phyloP scores from a whole-genome alignment of 345 rosid genomes.

The Lenwebbia sp. region DNA sequence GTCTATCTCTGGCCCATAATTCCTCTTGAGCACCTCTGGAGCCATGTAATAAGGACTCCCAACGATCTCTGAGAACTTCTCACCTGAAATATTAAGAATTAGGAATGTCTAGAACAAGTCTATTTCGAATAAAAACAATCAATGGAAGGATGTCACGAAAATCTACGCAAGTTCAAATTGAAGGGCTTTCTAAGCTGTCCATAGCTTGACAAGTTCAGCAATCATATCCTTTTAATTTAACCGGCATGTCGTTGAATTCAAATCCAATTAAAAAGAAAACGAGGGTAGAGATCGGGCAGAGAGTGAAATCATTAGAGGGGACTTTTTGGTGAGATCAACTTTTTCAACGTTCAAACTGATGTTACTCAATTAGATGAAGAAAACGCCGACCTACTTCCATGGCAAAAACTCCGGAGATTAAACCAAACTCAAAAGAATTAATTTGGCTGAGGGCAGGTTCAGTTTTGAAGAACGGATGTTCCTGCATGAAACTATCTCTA shows the following conservation, averaged over 20 bases:
- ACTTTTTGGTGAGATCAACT: background rate
- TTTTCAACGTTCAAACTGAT: background rate
- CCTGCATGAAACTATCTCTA: background rate
- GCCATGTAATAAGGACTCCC: slow-evolving; percentile 99
- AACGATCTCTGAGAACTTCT: slow-evolving; percentile 92
- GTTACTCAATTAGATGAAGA: background rate
- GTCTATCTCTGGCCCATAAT: slow-evolving; percentile 96
- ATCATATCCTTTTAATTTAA: background rate
- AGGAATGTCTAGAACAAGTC: background rate
- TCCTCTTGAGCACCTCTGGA: slow-evolving; percentile 96
- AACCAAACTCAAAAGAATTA: background rate
- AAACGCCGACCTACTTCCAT: background rate
- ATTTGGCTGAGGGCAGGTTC: background rate
- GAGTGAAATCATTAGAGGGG: background rate
- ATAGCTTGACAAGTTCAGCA: background rate
- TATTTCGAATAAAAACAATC: background rate
- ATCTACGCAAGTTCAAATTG: background rate
- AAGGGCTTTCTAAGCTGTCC: background rate
- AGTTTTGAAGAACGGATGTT: background rate
- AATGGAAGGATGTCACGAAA: background rate
- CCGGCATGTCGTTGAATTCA: background rate
- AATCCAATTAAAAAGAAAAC: background rate
- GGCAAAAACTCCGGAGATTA: background rate
- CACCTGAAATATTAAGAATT: slow-evolving; percentile 39
- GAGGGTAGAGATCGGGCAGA: background rate